Percentiles rank a stretch among this genome's conserved stretches.
Conservation (phyloP, 129 eudicot genomes). For the Tagetes erecta region DNA sequence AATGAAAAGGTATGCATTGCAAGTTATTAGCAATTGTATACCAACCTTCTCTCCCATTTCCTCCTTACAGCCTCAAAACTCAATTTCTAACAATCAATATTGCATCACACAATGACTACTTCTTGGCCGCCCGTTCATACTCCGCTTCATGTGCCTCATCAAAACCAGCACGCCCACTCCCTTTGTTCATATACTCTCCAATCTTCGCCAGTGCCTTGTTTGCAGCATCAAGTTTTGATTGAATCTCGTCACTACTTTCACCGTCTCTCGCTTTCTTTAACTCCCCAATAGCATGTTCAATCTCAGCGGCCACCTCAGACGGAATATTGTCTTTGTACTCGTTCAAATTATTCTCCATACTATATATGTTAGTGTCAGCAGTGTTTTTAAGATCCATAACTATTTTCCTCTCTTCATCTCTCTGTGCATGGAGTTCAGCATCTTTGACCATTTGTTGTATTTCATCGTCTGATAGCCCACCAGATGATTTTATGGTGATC, state of each 20-base stretch:
- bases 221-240: slow-evolving; percentile 65
- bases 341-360: slow-evolving; percentile 46
- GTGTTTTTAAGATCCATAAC: slow-evolving; percentile 36
- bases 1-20: background rate
- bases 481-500: slow-evolving; percentile 51
- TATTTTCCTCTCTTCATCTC: slow-evolving; percentile 36
- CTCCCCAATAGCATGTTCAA: background rate
- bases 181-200: slow-evolving; percentile 16
- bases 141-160: background rate
- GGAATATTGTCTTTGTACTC: slow-evolving; percentile 52
- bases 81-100: background rate
- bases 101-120: background rate
- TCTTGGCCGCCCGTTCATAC: background rate
- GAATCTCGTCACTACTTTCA: slow-evolving; percentile 44
- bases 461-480: slow-evolving; percentile 48
- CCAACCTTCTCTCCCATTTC: background rate
- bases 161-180: background rate
- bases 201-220: slow-evolving; percentile 55
- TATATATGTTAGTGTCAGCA: slow-evolving; percentile 45
- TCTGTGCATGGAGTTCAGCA: slow-evolving; percentile 47
- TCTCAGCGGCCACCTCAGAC: slow-evolving; percentile 33
- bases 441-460: slow-evolving; percentile 50
- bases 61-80: background rate
- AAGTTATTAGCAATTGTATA: background rate
- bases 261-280: slow-evolving; percentile 16